Base-by-base conservation (phyloP, 2,329 filamentous ascomycete genomes). In the Stagonosporopsis tanaceti region DNA sequence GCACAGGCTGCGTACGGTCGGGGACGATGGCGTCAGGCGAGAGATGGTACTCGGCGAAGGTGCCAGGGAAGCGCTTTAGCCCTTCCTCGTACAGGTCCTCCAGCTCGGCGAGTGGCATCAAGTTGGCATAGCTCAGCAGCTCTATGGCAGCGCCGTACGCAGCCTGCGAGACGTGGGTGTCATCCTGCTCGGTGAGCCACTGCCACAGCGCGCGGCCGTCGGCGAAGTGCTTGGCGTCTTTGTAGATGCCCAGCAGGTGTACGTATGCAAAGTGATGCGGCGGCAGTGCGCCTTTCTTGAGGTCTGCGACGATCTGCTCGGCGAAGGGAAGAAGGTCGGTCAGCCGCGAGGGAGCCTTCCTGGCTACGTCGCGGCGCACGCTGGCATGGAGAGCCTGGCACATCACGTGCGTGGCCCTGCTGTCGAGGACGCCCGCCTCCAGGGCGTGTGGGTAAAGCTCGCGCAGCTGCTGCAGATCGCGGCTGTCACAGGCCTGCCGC, bases 141-240 rank as follows among this genome's bases (percentile, higher is more conserved):
- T 84, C 80, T 28, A 85, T 82, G 1, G 80, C 81, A 7, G 77
- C 77, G 6, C 81, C 82, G 57, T 84, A 84, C 0, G 81, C 78
- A 4, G 73, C 68, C 15, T 72, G 66, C 48, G 78, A 76, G 9
- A 81, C 73, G 47, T 76, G 76, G 5, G 70, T 66, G 17, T 81
- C 76, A 44, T 78, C 76, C 60, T 81, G 77, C 4, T 66, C 54
- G 24, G 72, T 61, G 14, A 84, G 71, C 81, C 81, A 84, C 20
- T 71, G 62, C 82, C 82, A 85, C 59, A 84, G 80, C 2, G 69
- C 64, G 24, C 67, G 61, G 5, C 76, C 79, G 42, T 72, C 63
- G 4, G 74, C 63, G 57, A 74, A 80, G 37, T 74, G 71, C n/a
- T 73, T 71, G 30, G 73, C 69, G 59, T 82, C 78, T 58, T 81